Base-by-base conservation (phyloP, 1,284 basidiomycete genomes). In the Melanopsichium pennsylvanicum region DNA sequence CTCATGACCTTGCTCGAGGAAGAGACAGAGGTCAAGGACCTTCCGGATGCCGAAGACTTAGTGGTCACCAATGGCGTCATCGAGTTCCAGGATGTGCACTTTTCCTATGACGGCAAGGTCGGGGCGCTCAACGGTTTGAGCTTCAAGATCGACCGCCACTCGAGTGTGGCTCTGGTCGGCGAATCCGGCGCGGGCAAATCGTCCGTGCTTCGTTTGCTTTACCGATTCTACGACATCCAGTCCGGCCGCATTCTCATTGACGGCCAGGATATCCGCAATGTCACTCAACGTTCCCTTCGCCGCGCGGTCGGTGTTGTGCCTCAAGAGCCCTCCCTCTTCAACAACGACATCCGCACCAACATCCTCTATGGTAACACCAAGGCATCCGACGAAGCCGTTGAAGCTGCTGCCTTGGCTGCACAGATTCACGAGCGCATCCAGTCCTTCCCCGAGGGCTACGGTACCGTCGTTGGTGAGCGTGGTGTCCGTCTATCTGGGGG, bases 181-280 rank as follows among this genome's bases (percentile, higher is more conserved):
- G 72, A 90, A 76, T 89, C 89, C 15, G 90, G 90, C 5, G 84
- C 89, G 12, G 89, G 90, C 33, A 93, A 92, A 80, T 90, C 88
- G 8, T 92, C 92, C 0, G 86, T 93, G 48, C 82, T 92, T 49
- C 88, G 91, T 15, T 84, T 93, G 39, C 84, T 96, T 13, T 95
- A 91, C 81, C 86, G 92, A 38, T 93, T 96, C 83, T 94, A 95
- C 81, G 93, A 95, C 75, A 85, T 92, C 71, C 74, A 71, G 29
- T 52, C 66, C 52, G 79, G 80, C 5, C 58, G 64, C n/a, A 82
- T 83, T 45, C 46, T 76, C 43, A 88, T 94, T 62, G 91, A 95
- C 74, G 91, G 90, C 2, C 86, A 89, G 75, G 90, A 95, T 74
- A 89, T 96, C 54, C 86, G 89, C 29, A 88, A 92, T 67, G 86